These are phyloP conservation scores for Gastrodia elata DNA, from an alignment of 106 monocot genomes.

Conservation along the genomic window DNA sequence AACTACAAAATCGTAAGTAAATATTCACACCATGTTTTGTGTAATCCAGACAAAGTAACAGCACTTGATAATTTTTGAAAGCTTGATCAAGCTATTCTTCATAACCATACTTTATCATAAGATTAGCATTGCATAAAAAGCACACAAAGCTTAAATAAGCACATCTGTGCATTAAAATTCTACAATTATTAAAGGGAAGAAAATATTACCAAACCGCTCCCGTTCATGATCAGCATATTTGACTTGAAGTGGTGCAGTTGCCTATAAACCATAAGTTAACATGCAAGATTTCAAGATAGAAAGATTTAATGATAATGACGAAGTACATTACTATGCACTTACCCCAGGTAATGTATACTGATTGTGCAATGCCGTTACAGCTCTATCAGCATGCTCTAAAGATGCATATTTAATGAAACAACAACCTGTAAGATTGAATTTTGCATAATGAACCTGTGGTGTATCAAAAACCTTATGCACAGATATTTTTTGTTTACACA, in stretches of 20 bases:
- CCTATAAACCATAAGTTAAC: conserved; percentile 27
- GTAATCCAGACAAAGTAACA: too few relatives aligned
- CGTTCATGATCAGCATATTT: conserved; percentile 93
- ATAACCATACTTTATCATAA: background rate
- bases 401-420: conserved; percentile 95
- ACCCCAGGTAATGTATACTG: conserved; percentile 89
- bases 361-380: conserved; percentile 86
- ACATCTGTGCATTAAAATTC: background rate
- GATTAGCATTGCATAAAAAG: background rate
- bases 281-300: conserved; percentile 4
- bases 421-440: conserved; percentile 69
- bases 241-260: conserved; percentile 80
- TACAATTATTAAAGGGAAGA: background rate
- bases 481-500: background rate
- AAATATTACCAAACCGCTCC: conserved; percentile 70
- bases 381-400: conserved; percentile 88
- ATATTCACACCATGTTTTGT: too few relatives aligned
- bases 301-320: background rate
- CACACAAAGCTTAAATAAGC: background rate
- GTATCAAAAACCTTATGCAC: conserved; percentile 8
- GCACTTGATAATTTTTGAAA: too few relatives aligned
- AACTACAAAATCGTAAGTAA: too few relatives aligned
- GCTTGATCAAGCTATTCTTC: background rate
- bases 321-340: conserved; percentile 13
- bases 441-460: conserved; percentile 25